Conservation (phyloP, 352 stramenopile genomes). For the Phytophthora pini region DNA sequence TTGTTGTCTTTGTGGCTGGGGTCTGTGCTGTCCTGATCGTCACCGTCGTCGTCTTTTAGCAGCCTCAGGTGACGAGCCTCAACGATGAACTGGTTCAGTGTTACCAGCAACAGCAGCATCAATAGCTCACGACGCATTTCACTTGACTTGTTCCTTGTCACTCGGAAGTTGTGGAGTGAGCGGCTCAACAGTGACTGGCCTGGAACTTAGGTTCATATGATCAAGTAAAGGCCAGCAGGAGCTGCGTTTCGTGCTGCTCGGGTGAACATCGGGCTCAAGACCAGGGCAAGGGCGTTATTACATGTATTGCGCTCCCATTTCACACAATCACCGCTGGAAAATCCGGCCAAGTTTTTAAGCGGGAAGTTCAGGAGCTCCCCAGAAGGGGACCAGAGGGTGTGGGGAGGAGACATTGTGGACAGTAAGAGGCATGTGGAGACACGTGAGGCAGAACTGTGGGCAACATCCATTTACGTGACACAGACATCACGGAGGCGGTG, state of each 20-base stretch:
- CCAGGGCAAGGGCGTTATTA: slow-evolving; percentile 12
- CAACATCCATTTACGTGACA: slow-evolving; percentile 17
- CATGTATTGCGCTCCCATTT: slow-evolving; percentile 12
- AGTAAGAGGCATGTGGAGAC: background rate
- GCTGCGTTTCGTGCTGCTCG: slow-evolving; percentile 17
- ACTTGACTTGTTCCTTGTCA: slow-evolving; percentile 14
- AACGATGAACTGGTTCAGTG: slow-evolving; percentile 3
- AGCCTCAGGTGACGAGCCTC: slow-evolving; percentile 9
- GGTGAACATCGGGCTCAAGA: background rate
- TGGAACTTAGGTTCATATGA: slow-evolving; percentile 12
- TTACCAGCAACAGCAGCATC: slow-evolving; percentile 2
- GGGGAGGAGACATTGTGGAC: background rate
- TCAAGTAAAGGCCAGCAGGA: slow-evolving; percentile 22
- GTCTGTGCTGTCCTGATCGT: slow-evolving; percentile 2
- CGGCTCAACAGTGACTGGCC: background rate
- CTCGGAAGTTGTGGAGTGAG: slow-evolving; percentile 17
- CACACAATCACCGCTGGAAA: slow-evolving; percentile 19
- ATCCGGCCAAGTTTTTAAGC: slow-evolving; percentile 24
- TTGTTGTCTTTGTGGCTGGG: slow-evolving; percentile 8
- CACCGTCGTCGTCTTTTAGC: slow-evolving; percentile 7
- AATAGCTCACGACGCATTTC: slow-evolving; percentile 13
- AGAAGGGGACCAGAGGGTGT: slow-evolving; percentile 13
- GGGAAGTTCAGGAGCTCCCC: slow-evolving; percentile 7
- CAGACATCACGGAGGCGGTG: background rate
- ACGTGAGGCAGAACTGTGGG: background rate